These are phyloP conservation scores for Chalciporus pseudorubinellus DNA, from an alignment of 768 basidiomycete genomes.

Conservation along the genomic window DNA sequence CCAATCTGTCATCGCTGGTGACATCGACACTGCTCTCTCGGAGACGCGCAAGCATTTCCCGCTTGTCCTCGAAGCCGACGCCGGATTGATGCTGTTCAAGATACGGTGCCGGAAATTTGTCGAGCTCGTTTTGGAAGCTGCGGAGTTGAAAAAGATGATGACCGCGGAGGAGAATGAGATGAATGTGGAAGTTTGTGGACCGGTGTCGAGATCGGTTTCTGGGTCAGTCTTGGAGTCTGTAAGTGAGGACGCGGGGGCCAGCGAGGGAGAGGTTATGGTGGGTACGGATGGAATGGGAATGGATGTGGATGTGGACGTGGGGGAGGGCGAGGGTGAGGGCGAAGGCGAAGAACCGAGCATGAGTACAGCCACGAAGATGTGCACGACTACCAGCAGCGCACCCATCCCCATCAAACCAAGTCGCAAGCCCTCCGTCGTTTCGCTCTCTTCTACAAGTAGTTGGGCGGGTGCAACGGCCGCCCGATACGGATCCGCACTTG, in stretches of 20 bases:
- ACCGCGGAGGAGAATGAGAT: conserved; percentile 38
- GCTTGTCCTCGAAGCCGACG: conserved; percentile 60
- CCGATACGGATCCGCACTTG: conserved; percentile 58
- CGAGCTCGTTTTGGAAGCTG: conserved; percentile 72
- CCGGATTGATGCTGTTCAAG: conserved; percentile 74
- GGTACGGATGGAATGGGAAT: conserved; percentile 49
- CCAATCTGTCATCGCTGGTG: conserved; percentile 62
- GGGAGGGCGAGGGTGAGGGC: conserved; percentile 33
- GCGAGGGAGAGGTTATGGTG: conserved; percentile 43
- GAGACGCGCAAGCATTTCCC: conserved; percentile 59
- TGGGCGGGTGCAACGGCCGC: conserved; percentile 27
- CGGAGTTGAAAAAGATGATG: conserved; percentile 65
- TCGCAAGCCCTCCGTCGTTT: conserved; percentile 27
- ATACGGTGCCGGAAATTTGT: conserved; percentile 83
- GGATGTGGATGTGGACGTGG: conserved; percentile 45
- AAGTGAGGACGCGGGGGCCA: conserved; percentile 35
- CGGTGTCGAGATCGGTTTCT: conserved; percentile 24
- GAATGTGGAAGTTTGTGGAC: conserved; percentile 27
- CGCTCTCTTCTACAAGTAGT: conserved; percentile 25
- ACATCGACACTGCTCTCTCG: conserved; percentile 66
- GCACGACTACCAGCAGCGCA: conserved; percentile 16
- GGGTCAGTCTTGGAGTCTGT: conserved; percentile 27
- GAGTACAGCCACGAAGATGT: conserved; percentile 10
- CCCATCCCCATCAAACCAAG: conserved; percentile 33
- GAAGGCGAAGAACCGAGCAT: conserved; percentile 31